Evolutionary conservation across 768 basidiomycete genomes (phyloP).

Genomic region (Boletus eberwhitei): DNA sequence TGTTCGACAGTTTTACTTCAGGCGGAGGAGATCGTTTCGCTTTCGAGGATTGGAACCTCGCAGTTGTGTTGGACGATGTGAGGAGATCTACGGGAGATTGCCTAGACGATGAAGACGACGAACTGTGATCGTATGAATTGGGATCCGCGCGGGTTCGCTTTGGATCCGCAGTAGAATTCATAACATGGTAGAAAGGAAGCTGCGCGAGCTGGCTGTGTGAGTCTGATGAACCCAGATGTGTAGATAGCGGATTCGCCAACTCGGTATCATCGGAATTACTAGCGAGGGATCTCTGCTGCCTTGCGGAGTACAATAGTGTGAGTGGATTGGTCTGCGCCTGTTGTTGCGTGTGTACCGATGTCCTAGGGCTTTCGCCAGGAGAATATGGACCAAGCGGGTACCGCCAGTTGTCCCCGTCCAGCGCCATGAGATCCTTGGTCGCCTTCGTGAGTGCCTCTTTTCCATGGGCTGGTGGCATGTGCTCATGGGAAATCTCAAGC

Average conservation of each 20-base stretch:
- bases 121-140: constrained; percentile 12
- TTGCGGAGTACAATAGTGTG: constrained; percentile 16
- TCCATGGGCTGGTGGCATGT: constrained; percentile 49
- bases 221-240: constrained; percentile 2
- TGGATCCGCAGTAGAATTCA: constrained; percentile 7
- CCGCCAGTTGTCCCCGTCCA: constrained; percentile 48
- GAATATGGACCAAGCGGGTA: constrained; percentile 22
- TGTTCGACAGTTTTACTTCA: constrained; percentile 27
- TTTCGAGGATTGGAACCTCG: constrained; percentile 15
- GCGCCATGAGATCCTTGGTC: constrained; percentile 79
- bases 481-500: constrained; percentile 37
- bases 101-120: constrained; percentile 30
- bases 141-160: constrained; percentile 9
- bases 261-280: constrained; percentile 9
- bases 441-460: constrained; percentile 71
- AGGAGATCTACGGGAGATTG: constrained; percentile 23
- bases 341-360: constrained; percentile 11
- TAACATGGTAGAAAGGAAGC: constrained; percentile 18
- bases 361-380: constrained; percentile 2
- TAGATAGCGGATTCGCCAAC: constrained; percentile 1
- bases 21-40: constrained; percentile 27
- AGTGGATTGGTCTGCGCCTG: constrained; percentile 19
- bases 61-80: constrained; percentile 12
- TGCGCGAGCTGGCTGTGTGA: constrained; percentile 8
- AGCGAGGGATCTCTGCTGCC: constrained; percentile 12